Evolutionary conservation across 2,329 filamentous ascomycete species (phyloP).

Genomic region (Lanzia echinophila): DNA sequence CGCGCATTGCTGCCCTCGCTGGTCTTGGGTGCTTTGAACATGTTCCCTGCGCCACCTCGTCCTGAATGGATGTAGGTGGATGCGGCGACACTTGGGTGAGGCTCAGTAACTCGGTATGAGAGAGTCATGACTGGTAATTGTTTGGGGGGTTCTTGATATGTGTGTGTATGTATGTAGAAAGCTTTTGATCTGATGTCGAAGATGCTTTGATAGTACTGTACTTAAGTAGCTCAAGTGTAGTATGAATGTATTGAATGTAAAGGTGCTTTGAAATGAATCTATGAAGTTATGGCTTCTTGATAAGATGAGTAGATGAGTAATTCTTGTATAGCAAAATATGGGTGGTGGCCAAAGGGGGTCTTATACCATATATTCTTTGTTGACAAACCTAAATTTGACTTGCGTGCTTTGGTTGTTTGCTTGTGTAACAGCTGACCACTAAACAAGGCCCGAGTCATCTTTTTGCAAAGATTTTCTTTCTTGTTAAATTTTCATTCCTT

Average conservation of each 20-base stretch:
- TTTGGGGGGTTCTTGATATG: neutral
- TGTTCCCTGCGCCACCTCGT: conserved; percentile 30
- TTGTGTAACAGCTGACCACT: conserved; percentile 2
- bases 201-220: no score
- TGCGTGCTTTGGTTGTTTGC: neutral
- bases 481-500: no score
- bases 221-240: neutral
- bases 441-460: conserved; percentile 3
- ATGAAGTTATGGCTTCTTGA: neutral
- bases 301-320: neutral
- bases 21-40: conserved; percentile 27
- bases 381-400: neutral
- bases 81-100: conserved; percentile 26
- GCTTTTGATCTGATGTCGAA: no score
- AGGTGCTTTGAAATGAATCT: neutral
- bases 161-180: neutral
- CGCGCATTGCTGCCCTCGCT: conserved; percentile 18
- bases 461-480: neutral
- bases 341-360: neutral
- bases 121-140: conserved; percentile 13
- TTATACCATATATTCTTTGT: neutral
- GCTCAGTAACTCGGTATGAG: conserved; percentile 27
- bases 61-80: conserved; percentile 25
- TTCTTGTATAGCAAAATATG: neutral
- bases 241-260: no score